Conservation (phyloP, 2,329 filamentous ascomycete species). For the Aspergillus clavatus region DNA sequence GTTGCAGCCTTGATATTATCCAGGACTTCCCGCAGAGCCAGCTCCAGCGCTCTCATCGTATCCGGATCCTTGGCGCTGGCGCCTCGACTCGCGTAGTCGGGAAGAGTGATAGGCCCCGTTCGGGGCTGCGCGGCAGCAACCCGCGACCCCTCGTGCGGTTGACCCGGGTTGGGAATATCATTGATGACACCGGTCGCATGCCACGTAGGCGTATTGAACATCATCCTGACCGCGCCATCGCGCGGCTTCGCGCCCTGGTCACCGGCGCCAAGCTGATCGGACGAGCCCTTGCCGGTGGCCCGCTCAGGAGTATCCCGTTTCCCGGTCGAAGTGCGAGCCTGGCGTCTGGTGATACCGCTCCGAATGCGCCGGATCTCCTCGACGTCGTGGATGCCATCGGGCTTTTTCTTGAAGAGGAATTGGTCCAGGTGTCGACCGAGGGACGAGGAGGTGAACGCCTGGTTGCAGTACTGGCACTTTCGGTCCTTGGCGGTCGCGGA, state of each 20-base stretch:
- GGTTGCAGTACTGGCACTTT: constrained; percentile 79
- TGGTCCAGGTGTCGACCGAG: constrained; percentile 90
- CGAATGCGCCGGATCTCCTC: constrained; percentile 81
- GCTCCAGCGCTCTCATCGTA: constrained; percentile 74
- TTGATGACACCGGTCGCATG: constrained; percentile 74
- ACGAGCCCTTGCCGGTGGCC: constrained; percentile 41
- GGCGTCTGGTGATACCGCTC: constrained; percentile 78
- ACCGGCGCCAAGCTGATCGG: constrained; percentile 29
- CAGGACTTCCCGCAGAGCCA: constrained; percentile 78
- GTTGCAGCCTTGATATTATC: constrained; percentile 77
- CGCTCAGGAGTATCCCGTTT: constrained; percentile 61
- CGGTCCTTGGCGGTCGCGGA: constrained; percentile 70
- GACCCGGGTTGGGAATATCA: constrained; percentile 57
- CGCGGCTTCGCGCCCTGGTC: constrained; percentile 35
- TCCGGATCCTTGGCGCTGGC: constrained; percentile 67
- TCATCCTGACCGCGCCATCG: constrained; percentile 39
- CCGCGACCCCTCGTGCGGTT: constrained; percentile 36
- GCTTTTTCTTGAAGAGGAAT: constrained; percentile 90
- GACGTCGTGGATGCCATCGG: constrained; percentile 86
- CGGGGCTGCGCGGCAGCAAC: constrained; percentile 30
- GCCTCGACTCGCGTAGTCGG: constrained; percentile 59
- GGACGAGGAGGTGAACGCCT: constrained; percentile 88
- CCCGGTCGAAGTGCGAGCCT: constrained; percentile 63
- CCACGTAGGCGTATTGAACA: constrained; percentile 64
- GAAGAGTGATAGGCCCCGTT: constrained; percentile 25